phyloP scores from a whole-genome alignment of 208 protist genomes.

The Wallacemonas sp. region DNA sequence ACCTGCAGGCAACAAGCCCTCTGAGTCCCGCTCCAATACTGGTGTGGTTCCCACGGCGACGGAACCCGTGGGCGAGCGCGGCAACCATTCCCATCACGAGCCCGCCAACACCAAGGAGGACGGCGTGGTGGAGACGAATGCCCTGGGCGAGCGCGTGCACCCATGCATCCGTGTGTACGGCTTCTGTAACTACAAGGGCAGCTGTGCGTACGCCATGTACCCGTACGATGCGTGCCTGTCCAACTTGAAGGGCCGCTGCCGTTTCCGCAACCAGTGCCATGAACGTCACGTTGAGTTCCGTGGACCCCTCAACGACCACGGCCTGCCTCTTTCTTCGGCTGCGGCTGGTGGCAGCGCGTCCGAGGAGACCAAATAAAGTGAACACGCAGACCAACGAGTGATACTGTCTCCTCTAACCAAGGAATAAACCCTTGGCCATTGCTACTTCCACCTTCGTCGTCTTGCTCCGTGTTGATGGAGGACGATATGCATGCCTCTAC shows the following conservation, averaged over 20 bases:
- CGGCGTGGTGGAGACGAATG: conserved; percentile 40
- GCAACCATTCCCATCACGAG: conserved; percentile 1
- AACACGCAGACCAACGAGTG: not conserved
- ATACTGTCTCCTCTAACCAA: not conserved
- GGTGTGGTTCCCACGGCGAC: conserved; percentile 4
- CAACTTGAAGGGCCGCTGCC: conserved; percentile 88
- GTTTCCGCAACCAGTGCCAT: conserved; percentile 85
- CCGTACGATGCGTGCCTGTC: conserved; percentile 88
- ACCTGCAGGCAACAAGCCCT: not conserved
- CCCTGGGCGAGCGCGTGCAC: conserved; percentile 69
- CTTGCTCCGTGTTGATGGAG: no score
- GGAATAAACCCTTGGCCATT: no score
- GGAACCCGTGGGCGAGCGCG: conserved; percentile 1
- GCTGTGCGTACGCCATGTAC: conserved; percentile 85
- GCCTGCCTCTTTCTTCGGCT: conserved; percentile 19
- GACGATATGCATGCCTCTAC: no score
- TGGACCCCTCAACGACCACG: conserved; percentile 61
- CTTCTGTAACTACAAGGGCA: conserved; percentile 88
- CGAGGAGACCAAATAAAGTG: conserved; percentile 4
- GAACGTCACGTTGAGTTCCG: conserved; percentile 86
- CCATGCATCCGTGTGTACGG: conserved; percentile 89
- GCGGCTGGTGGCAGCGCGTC: not conserved
- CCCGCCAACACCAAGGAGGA: conserved; percentile 13
- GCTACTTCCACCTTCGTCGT: no score
- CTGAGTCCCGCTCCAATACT: conserved; percentile 18